These are phyloP conservation scores for Aureobasidium pullulans DNA, from an alignment of 2,329 filamentous ascomycete species.

Conservation along the genomic window DNA sequence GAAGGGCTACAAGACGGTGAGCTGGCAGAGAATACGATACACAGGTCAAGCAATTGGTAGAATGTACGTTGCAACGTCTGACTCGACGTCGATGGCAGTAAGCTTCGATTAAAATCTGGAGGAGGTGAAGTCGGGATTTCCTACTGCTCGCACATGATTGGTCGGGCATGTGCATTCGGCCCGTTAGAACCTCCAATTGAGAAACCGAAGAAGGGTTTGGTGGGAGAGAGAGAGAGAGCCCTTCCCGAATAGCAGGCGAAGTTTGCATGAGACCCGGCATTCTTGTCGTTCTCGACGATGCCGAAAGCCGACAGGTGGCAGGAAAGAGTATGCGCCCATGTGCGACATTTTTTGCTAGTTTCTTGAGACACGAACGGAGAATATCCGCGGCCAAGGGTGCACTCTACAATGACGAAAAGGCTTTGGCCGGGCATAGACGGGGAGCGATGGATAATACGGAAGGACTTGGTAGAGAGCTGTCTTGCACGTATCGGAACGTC, in stretches of 20 bases:
- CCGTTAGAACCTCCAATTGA: neutral
- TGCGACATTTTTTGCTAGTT: slow-evolving; percentile 10
- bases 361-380: slow-evolving; percentile 7
- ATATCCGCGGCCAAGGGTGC: slow-evolving; percentile 5
- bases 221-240: neutral
- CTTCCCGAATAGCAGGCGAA: slow-evolving; percentile 9
- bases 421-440: slow-evolving; percentile 1
- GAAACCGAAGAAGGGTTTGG: slow-evolving; percentile 4
- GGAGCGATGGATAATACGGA: neutral
- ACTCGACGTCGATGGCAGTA: neutral
- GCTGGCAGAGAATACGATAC: neutral
- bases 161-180: slow-evolving; percentile 1
- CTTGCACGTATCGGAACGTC: slow-evolving; percentile 1
- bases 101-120: neutral
- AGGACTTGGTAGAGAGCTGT: neutral
- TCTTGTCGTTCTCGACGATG: slow-evolving; percentile 1
- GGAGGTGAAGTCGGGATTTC: slow-evolving; percentile 6
- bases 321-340: neutral
- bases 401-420: slow-evolving; percentile 2
- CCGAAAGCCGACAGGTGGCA: slow-evolving; percentile 14
- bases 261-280: slow-evolving; percentile 8
- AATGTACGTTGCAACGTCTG: neutral
- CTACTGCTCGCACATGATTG: neutral
- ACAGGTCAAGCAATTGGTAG: neutral
- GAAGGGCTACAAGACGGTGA: neutral